Evolutionary conservation across 257 asterid species (phyloP), one percentile per base, ranked within the genome.

Genomic region (Pogostemon cablin): DNA sequence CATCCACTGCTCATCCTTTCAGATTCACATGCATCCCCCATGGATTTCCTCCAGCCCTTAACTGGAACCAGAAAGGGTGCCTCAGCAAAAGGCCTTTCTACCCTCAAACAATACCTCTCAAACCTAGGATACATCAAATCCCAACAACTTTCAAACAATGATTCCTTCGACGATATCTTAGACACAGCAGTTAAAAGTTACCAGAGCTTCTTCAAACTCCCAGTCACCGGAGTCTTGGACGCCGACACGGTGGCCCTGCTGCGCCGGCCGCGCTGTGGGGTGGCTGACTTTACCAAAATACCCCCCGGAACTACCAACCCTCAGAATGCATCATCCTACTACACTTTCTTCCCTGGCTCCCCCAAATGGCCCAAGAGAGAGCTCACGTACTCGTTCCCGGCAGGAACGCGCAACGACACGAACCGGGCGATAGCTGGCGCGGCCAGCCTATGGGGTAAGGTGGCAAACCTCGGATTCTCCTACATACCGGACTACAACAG

Each of bases 351-450:
- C 47, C 66, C 59, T 7, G 65, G 66, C 3, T 3, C 4, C 0
- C 73, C 79, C 11, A 75, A 40, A 44, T 74, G 85, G 85, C 71
- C 77, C 2, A 67, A 54, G 60, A 72, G 46, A 39, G 3, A 1
- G 15, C 76, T 80, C 52, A 72, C 79, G 2, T 79, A 76, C 52
- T 68, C 81, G 7, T 76, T 78, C 38, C 73, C 67, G 3, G 34
- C n/a, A 3, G 73, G 67, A 0, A 53, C 59, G 0, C 43, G 60
- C 1, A 0, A 7, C 4, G 72, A 75, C 3, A 48, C 15, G 3
- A 11, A 6, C 1, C 3, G 0, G 1, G 74, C 75, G 50, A 46
- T 79, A 2, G 4, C 0, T 2, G 46, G 6, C 4, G 83, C 83
- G 3, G 6, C 73, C 0, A 4, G 6, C 2, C 3, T 71, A 4